Percentiles rank a stretch among this genome's conserved stretches.
Evolutionary conservation across 2,329 filamentous ascomycete species (phyloP).

Genomic region (Xylaria sp.): DNA sequence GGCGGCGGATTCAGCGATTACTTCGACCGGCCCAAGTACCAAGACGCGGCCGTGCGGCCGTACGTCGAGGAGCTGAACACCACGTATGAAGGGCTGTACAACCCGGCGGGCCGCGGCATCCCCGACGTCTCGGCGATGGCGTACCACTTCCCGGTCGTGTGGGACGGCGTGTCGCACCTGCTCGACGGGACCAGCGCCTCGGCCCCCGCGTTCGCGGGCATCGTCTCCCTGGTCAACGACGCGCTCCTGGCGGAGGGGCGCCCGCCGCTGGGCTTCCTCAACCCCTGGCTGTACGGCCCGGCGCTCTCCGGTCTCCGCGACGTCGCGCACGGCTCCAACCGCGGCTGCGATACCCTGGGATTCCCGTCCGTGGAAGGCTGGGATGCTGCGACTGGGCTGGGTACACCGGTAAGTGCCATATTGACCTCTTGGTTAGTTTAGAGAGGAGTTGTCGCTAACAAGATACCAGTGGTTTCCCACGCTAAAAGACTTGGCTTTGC

Average conservation of each 20-base stretch:
- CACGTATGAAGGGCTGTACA: slow-evolving; percentile 11
- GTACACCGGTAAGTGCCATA: slow-evolving; percentile 25
- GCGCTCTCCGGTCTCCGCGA: slow-evolving; percentile 29
- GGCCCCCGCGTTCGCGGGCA: slow-evolving; percentile 54
- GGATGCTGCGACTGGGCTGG: slow-evolving; percentile 34
- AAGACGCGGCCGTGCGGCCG: slow-evolving; percentile 42
- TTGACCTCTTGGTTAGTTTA: not conserved
- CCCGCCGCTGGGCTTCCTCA: slow-evolving; percentile 47
- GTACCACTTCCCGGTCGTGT: slow-evolving; percentile 40
- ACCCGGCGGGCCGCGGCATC: slow-evolving; percentile 45
- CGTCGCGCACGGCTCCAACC: slow-evolving; percentile 26
- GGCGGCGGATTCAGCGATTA: slow-evolving; percentile 52
- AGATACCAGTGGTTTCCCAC: slow-evolving; percentile 1
- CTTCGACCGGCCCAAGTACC: slow-evolving; percentile 49
- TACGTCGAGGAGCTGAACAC: slow-evolving; percentile 45
- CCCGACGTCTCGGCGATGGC: slow-evolving; percentile 54
- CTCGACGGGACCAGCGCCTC: slow-evolving; percentile 43
- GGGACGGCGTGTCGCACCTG: slow-evolving; percentile 36
- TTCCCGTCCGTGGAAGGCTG: not conserved
- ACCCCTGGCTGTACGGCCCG: slow-evolving; percentile 47
- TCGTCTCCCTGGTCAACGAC: slow-evolving; percentile 59
- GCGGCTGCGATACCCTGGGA: slow-evolving; percentile 6
- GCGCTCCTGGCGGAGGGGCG: slow-evolving; percentile 50
- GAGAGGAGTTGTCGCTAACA: not conserved
- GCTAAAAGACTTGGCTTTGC: slow-evolving; percentile 13